phyloP scores from a whole-genome alignment of 2,329 filamentous ascomycete species.

The Whalleya microplaca region DNA sequence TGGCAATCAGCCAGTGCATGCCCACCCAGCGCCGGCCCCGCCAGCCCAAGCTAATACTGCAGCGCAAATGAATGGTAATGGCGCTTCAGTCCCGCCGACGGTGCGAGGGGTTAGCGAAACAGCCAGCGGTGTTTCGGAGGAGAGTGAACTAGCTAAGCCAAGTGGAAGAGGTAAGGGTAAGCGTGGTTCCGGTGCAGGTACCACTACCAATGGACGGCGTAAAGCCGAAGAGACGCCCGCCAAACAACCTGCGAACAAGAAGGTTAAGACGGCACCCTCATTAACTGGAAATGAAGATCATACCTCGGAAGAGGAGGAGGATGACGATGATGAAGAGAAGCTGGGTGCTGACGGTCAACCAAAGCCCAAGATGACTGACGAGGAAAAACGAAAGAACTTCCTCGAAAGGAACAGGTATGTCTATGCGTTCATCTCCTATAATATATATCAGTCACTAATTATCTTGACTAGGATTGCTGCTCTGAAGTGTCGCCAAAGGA shows the following conservation, averaged over 20 bases:
- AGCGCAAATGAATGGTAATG: constrained; percentile 57
- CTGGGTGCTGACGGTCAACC: constrained; percentile 59
- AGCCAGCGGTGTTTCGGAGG: constrained; percentile 73
- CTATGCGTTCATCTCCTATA: not conserved
- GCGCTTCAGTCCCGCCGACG: constrained; percentile 47
- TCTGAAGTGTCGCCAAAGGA: constrained; percentile 93
- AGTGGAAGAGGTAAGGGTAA: constrained; percentile 70
- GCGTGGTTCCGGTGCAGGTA: constrained; percentile 51
- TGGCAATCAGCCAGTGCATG: constrained; percentile 51
- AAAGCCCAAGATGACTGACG: constrained; percentile 89
- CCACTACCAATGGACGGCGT: constrained; percentile 67
- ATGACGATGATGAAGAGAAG: constrained; percentile 56
- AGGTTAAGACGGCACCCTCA: constrained; percentile 59
- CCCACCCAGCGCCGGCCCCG: constrained; percentile 48
- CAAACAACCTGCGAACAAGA: constrained; percentile 72
- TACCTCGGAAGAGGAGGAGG: constrained; percentile 58
- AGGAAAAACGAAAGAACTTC: constrained; percentile 98
- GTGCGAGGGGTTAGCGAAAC: constrained; percentile 67
- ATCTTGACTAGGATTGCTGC: constrained; percentile 76
- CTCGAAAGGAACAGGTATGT: constrained; percentile 90
- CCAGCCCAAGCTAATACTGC: constrained; percentile 47
- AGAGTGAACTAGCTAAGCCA: constrained; percentile 69
- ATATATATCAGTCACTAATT: constrained; percentile 26
- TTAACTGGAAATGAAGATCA: constrained; percentile 46
- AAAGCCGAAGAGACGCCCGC: constrained; percentile 71